These are phyloP conservation scores for Piper betle DNA, from an alignment of 164 flowering plant species.

Conservation along the genomic window DNA sequence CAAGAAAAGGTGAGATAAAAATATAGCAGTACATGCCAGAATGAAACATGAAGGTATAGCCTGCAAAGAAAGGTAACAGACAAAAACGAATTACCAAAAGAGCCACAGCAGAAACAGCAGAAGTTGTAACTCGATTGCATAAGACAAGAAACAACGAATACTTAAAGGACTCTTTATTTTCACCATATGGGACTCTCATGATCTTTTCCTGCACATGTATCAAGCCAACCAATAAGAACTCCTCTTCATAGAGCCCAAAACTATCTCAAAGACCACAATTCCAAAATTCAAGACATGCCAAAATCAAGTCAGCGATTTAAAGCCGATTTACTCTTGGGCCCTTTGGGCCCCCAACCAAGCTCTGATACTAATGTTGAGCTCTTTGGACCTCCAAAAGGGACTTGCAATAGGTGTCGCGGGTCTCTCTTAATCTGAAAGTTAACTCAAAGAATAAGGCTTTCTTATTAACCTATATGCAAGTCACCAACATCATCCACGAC, in stretches of 20 bases:
- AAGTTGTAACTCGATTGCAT: conserved; percentile 86
- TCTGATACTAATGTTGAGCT: no score
- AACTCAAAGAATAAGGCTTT: no score
- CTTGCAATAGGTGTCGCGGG: no score
- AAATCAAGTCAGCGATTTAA: no score
- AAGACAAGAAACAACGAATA: conserved; percentile 90
- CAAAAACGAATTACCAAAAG: no score
- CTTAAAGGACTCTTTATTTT: conserved; percentile 58
- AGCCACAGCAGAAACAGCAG: conserved; percentile 72
- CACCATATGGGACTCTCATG: conserved; percentile 91
- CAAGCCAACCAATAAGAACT: not conserved
- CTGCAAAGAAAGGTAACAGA: conserved; percentile 27
- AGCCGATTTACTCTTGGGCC: no score
- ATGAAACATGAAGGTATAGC: no score
- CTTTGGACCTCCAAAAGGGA: no score
- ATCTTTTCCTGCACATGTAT: conserved; percentile 78
- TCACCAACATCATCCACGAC: no score
- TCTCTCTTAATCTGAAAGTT: no score
- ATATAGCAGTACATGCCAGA: not conserved
- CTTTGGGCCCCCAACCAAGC: no score
- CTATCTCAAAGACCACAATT: not conserved
- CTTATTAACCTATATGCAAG: no score
- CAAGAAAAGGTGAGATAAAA: not conserved
- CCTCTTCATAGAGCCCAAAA: not conserved
- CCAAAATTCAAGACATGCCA: not conserved